Conservation (phyloP, 306 rosid species). For the Rubus parviflorus region DNA sequence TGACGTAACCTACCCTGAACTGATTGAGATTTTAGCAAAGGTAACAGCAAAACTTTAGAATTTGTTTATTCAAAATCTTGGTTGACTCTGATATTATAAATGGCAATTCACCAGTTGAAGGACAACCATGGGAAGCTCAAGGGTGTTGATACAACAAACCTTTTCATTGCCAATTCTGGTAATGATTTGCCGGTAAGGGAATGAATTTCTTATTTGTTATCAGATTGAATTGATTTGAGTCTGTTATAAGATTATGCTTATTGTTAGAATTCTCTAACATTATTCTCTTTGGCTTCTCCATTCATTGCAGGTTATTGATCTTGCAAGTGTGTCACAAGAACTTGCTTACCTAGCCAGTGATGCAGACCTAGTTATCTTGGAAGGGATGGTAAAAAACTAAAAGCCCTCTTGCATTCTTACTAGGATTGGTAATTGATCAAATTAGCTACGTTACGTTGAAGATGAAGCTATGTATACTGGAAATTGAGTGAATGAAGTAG, state of each 20-base stretch:
- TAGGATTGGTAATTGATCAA: background rate
- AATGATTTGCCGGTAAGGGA: conserved; percentile 95
- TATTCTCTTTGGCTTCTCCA: conserved; percentile 19
- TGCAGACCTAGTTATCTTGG: conserved; percentile 85
- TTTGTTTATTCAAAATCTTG: conserved; percentile 20
- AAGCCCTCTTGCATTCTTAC: background rate
- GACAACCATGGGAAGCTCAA: conserved; percentile 59
- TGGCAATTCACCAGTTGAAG: conserved; percentile 66
- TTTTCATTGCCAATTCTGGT: conserved; percentile 81
- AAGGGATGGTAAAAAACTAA: conserved; percentile 80
- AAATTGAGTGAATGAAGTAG: background rate
- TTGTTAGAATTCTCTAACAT: conserved; percentile 5
- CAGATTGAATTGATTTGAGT: conserved; percentile 7
- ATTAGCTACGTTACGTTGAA: background rate
- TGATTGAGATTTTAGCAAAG: conserved; percentile 78
- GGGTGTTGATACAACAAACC: conserved; percentile 78
- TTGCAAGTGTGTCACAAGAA: conserved; percentile 76
- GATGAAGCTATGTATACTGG: background rate
- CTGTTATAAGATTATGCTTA: background rate
- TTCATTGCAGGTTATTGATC: conserved; percentile 77
- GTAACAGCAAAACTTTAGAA: conserved; percentile 31
- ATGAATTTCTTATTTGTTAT: conserved; percentile 10
- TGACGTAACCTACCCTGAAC: conserved; percentile 74
- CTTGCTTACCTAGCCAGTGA: conserved; percentile 81
- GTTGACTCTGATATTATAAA: conserved; percentile 26